phyloP scores from a whole-genome alignment of 371 early-diverging fungal species.

The Rhizomucor pusillus region DNA sequence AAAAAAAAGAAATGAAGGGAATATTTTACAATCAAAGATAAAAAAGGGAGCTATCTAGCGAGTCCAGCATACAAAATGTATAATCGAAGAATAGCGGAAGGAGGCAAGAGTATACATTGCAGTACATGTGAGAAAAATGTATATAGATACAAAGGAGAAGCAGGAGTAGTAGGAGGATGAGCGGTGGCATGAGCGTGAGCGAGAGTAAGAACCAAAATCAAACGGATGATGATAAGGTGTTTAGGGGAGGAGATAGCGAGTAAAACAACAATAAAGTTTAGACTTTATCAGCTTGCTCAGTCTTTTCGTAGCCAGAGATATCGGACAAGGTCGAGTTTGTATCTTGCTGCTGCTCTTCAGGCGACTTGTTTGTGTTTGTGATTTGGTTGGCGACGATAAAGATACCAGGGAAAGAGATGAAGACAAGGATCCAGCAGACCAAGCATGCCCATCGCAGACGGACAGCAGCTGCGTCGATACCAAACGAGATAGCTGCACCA shows the following conservation, averaged over 20 bases:
- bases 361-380: not conserved
- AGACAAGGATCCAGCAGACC: slow-evolving; percentile 24
- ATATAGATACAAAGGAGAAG: no score
- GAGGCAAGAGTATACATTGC: no score
- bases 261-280: not conserved
- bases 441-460: slow-evolving; percentile 24
- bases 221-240: no score
- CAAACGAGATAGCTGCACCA: slow-evolving; percentile 30
- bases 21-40: no score
- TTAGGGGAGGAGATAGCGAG: not conserved
- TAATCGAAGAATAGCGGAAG: no score
- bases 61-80: no score
- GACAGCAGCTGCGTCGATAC: slow-evolving; percentile 24
- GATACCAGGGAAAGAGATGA: slow-evolving; percentile 28
- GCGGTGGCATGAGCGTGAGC: no score
- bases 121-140: no score
- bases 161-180: no score
- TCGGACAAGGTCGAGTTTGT: not conserved
- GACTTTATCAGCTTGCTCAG: slow-evolving; percentile 1
- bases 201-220: no score
- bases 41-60: no score
- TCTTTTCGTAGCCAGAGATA: not conserved
- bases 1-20: no score
- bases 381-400: not conserved
- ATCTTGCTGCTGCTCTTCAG: not conserved